Percentiles rank a stretch among this genome's conserved stretches.
These are phyloP conservation scores for Neurospora sp. DNA, from an alignment of 2,329 filamentous ascomycete species.

Conservation along the genomic window DNA sequence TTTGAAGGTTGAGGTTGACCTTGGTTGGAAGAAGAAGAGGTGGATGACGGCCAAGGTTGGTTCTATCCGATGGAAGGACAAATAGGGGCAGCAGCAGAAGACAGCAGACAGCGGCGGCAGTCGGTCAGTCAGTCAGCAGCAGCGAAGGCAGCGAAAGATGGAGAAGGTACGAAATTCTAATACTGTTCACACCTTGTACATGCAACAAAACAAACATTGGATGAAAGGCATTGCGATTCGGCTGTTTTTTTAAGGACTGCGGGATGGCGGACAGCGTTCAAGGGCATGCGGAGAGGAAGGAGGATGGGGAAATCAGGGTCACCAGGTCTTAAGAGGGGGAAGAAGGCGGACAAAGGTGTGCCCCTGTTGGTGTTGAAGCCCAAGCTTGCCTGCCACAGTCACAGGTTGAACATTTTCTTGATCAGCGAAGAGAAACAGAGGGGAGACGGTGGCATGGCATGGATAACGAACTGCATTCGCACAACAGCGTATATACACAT, in stretches of 20 bases:
- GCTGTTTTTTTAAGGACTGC: not conserved
- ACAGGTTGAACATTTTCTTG: not conserved
- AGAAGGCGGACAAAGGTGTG: no score
- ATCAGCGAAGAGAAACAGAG: not conserved
- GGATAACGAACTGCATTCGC: not conserved
- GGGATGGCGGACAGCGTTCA: not conserved
- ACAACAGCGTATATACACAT: not conserved
- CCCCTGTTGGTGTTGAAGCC: not conserved
- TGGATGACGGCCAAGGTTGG: not conserved
- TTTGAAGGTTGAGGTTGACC: conserved; percentile 36
- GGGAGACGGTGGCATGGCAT: not conserved
- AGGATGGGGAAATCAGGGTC: no score
- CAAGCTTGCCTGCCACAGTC: not conserved
- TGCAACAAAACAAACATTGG: not conserved
- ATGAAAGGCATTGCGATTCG: not conserved
- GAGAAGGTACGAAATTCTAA: not conserved
- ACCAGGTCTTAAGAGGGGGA: no score
- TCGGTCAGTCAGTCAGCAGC: no score
- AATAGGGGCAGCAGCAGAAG: no score
- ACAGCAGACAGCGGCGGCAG: no score
- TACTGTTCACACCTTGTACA: conserved; percentile 2
- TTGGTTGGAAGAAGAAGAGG: not conserved
- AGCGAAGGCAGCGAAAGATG: not conserved
- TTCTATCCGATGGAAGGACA: no score
- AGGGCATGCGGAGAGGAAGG: no score